Conservation (phyloP, 169 alveolate species). For the Cryptosporidium sp. region DNA sequence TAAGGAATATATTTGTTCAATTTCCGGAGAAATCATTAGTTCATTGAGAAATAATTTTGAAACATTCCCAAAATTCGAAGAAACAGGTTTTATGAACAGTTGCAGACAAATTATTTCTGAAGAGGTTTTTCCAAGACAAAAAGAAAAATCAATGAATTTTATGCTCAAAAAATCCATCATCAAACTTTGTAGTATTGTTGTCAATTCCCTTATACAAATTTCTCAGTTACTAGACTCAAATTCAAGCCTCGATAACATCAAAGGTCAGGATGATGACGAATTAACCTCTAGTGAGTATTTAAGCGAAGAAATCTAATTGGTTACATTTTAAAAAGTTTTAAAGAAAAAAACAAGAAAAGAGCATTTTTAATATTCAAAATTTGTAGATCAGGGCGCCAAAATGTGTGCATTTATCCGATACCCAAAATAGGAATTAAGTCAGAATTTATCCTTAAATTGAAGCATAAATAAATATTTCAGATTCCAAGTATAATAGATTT, state of each 20-base stretch:
- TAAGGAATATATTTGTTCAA: slow-evolving; percentile 18
- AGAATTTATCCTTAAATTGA: background rate
- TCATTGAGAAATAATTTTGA: background rate
- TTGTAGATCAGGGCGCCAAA: background rate
- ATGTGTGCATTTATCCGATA: background rate
- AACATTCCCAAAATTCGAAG: background rate
- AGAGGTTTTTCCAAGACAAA: no score
- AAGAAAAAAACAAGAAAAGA: background rate
- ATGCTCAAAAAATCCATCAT: slow-evolving; percentile 15
- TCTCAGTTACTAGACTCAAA: background rate
- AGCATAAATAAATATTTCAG: background rate
- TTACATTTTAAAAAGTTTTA: background rate
- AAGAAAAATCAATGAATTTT: background rate
- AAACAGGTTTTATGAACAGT: background rate
- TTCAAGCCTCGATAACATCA: background rate
- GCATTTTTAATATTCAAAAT: background rate
- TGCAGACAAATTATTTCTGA: background rate
- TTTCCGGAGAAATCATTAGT: slow-evolving; percentile 15
- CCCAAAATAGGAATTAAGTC: background rate
- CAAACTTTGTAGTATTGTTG: slow-evolving; percentile 7
- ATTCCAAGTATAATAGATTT: no score
- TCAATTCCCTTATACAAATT: background rate
- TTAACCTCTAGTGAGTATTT: background rate
- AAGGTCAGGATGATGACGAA: background rate
- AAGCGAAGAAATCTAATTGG: background rate